Evolutionary conservation across 2,329 filamentous ascomycete genomes (phyloP).

Genomic region (Colletotrichum scovillei): DNA sequence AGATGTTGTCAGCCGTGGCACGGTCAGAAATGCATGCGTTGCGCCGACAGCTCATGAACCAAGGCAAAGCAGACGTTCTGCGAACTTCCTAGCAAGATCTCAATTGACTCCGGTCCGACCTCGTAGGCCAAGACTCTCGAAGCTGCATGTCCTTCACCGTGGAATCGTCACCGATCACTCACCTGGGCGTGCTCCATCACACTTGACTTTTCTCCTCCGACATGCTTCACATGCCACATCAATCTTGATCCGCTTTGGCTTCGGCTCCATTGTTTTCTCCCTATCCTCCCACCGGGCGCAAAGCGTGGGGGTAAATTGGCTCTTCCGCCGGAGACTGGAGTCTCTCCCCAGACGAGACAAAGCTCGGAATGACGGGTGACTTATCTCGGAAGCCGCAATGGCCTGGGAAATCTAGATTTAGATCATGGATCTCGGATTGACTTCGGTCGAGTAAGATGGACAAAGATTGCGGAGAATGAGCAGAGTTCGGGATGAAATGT

Average conservation of each 20-base stretch:
- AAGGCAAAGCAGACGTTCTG: neutral
- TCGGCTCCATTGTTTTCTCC: conserved; percentile 30
- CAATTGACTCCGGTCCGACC: neutral
- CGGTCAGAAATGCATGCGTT: neutral
- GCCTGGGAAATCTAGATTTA: neutral
- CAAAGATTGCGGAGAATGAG: conserved; percentile 16
- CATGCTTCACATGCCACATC: conserved; percentile 56
- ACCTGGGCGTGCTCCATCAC: conserved; percentile 53
- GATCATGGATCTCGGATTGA: conserved; percentile 24
- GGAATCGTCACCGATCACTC: conserved; percentile 27
- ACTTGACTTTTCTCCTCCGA: conserved; percentile 54
- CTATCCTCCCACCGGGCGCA: neutral
- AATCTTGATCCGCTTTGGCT: conserved; percentile 55
- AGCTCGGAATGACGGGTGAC: conserved; percentile 2
- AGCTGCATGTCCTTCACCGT: neutral
- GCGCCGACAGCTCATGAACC: too few relatives aligned
- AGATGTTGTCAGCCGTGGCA: neutral
- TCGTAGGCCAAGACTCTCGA: neutral
- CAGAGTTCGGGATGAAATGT: conserved; percentile 18
- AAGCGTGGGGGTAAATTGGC: neutral
- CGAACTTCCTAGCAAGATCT: neutral
- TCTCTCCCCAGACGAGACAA: neutral
- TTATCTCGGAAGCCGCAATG: conserved; percentile 18
- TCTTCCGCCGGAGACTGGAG: neutral
- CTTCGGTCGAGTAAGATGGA: neutral